phyloP scores from a whole-genome alignment of 495 filamentous ascomycete genomes.

The Halenospora varia region DNA sequence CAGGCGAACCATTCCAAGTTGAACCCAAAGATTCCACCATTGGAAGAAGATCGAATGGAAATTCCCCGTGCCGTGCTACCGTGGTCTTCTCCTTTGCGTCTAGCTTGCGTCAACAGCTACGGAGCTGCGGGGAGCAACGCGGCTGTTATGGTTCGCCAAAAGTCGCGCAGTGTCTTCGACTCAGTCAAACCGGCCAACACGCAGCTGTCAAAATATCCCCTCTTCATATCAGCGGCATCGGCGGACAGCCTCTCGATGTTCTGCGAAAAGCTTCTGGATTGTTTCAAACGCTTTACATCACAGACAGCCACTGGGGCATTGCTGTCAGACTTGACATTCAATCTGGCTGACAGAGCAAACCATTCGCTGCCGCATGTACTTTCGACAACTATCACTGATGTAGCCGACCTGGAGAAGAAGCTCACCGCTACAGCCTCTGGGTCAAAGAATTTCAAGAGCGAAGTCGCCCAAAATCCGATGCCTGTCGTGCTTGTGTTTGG shows the following conservation, averaged over 20 bases:
- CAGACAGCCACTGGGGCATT: too few species aligned
- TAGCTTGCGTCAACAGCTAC: slow-evolving; percentile 31
- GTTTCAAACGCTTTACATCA: neutral
- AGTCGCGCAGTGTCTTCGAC: neutral
- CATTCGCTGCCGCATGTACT: neutral
- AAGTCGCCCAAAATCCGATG: slow-evolving; percentile 7
- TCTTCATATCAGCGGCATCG: slow-evolving; percentile 1
- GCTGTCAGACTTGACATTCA: neutral
- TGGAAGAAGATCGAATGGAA: slow-evolving; percentile 24
- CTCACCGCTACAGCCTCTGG: too few species aligned
- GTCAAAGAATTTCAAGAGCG: neutral
- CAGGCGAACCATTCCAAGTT: slow-evolving; percentile 44
- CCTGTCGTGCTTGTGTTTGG: slow-evolving; percentile 32
- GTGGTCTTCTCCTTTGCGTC: slow-evolving; percentile 20
- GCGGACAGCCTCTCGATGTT: neutral
- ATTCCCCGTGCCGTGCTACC: slow-evolving; percentile 21
- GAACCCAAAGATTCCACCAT: slow-evolving; percentile 31
- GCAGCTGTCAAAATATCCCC: neutral
- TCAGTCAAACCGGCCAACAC: neutral
- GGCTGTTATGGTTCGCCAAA: slow-evolving; percentile 27
- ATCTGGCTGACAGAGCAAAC: neutral
- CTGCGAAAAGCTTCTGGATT: neutral
- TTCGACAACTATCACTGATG: neutral
- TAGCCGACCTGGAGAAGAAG: neutral
- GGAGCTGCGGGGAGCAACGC: slow-evolving; percentile 45